Percentiles rank a stretch among this genome's conserved stretches.
Conservation (phyloP, 495 filamentous ascomycete genomes). For the Talaromyces liani region DNA sequence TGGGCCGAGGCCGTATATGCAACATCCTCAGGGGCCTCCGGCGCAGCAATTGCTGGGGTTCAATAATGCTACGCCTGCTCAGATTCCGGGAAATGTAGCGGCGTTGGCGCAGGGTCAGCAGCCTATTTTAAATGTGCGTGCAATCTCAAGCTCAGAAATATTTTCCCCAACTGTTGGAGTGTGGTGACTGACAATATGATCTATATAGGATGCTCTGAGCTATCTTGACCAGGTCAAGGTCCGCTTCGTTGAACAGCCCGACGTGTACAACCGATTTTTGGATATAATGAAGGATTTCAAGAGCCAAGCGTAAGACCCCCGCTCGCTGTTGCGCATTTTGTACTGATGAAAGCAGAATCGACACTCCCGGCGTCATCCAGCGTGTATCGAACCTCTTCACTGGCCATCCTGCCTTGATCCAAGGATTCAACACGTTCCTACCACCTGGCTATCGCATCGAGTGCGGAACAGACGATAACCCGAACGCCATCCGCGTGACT, state of each 20-base stretch:
- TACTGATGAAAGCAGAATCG: conserved; percentile 56
- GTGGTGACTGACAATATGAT: conserved; percentile 6
- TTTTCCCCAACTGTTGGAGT: too few relatives aligned
- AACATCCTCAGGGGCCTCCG: conserved; percentile 49
- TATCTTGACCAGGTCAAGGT: conserved; percentile 99
- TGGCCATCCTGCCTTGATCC: conserved; percentile 92
- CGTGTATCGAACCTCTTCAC: conserved; percentile 95
- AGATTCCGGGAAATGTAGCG: conserved; percentile 49
- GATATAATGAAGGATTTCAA: conserved; percentile 99
- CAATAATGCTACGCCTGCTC: conserved; percentile 32
- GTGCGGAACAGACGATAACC: conserved; percentile 84
- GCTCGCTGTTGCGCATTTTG: not conserved
- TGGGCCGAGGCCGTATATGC: conserved; percentile 54
- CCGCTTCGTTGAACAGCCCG: conserved; percentile 91
- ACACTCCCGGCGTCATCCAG: conserved; percentile 96
- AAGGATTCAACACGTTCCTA: conserved; percentile 98
- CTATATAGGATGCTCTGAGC: conserved; percentile 76
- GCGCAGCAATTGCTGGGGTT: conserved; percentile 56
- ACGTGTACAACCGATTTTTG: conserved; percentile 96
- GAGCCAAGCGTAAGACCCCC: conserved; percentile 73
- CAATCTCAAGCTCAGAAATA: not conserved
- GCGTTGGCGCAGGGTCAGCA: conserved; percentile 78
- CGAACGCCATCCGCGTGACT: conserved; percentile 92
- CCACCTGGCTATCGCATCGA: conserved; percentile 97
- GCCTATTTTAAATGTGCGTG: conserved; percentile 82